Evolutionary conservation across 495 filamentous ascomycete genomes (phyloP).

Genomic region (Beverwykella pulmonaria): DNA sequence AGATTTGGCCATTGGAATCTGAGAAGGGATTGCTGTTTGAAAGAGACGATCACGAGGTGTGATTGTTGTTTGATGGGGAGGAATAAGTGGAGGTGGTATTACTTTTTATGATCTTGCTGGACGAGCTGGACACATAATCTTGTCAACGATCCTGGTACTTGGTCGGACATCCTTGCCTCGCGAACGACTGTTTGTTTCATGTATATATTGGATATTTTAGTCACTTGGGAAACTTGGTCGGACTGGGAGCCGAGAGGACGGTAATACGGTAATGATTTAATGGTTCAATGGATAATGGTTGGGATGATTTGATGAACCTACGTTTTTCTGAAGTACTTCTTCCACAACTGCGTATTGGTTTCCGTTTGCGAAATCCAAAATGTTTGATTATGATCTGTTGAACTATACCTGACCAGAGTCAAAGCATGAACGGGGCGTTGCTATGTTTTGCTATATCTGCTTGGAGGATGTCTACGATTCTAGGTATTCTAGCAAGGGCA

Average conservation of each 20-base stretch:
- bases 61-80: not conserved
- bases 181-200: not conserved
- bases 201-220: not conserved
- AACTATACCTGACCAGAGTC: too few relatives aligned
- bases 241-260: not conserved
- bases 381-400: too few relatives aligned
- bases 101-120: constrained; percentile 8
- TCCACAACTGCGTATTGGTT: too few relatives aligned
- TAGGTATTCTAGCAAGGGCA: too few relatives aligned
- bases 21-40: not conserved
- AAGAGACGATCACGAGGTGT: not conserved
- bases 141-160: not conserved
- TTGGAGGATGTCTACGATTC: too few relatives aligned
- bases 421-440: too few relatives aligned
- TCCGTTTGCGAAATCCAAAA: too few relatives aligned
- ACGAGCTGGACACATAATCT: not conserved
- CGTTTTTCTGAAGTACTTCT: not conserved
- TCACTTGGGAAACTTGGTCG: not conserved
- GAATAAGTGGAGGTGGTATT: not conserved
- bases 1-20: not conserved
- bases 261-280: not conserved
- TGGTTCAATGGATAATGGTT: not conserved
- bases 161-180: not conserved
- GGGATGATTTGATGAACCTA: not conserved
- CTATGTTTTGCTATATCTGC: too few relatives aligned